Evolutionary conservation across 2,329 filamentous ascomycete genomes (phyloP).

Genomic region (Endothia cerciana): DNA sequence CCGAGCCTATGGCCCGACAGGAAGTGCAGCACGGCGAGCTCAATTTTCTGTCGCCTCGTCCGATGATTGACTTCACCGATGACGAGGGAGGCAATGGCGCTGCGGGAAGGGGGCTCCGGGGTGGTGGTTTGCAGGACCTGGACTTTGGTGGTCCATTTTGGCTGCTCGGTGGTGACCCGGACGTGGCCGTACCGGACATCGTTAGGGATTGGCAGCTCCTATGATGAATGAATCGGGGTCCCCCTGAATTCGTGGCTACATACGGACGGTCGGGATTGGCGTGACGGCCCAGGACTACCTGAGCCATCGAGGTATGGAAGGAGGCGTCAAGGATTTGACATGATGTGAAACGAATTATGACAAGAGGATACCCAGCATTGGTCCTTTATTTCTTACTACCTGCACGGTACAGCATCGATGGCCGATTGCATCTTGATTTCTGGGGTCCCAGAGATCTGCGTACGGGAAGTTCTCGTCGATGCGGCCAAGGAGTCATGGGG

Average conservation of each 20-base stretch:
- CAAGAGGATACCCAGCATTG: slow-evolving; percentile 2
- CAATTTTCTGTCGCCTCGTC: neutral
- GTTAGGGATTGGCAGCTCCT: neutral
- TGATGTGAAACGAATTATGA: slow-evolving; percentile 1
- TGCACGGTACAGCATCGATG: neutral
- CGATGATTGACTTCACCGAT: neutral
- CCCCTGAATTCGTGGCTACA: neutral
- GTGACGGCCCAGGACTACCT: neutral
- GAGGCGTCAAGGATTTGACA: neutral
- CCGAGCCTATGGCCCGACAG: neutral
- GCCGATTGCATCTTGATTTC: neutral
- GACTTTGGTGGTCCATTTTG: neutral
- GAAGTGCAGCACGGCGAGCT: neutral
- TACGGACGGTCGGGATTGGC: neutral
- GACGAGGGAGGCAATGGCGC: neutral
- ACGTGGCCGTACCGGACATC: neutral
- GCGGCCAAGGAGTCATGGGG: neutral
- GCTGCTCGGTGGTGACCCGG: neutral
- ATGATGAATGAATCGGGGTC: neutral
- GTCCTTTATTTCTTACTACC: neutral
- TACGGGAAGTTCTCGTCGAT: neutral
- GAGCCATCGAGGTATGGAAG: neutral
- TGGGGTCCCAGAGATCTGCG: neutral
- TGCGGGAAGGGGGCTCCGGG: neutral
- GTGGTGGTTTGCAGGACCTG: neutral